Evolutionary conservation across 1,139 yeast species (phyloP), one percentile per base, ranked within the genome.

Genomic region (Magnusiomyces ingens): DNA sequence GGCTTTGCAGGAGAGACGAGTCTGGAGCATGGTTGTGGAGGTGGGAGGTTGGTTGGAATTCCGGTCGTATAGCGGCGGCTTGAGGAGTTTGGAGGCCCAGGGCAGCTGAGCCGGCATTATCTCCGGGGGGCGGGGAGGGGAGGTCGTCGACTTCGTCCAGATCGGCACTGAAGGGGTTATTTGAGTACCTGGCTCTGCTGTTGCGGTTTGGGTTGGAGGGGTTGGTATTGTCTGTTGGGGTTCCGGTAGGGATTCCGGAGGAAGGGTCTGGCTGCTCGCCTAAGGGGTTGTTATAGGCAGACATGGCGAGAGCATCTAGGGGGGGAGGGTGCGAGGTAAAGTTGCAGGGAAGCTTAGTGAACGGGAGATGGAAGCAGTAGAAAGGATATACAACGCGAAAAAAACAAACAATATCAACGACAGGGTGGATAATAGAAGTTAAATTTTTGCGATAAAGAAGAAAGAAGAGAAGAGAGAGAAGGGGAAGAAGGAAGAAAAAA

Each of bases 91-190:
- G 21, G 45, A 29, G 37, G 50, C 32, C 32, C 4, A 26, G 4
- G 32, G 32, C 8, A 26, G 4, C 32, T 5, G 4, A 5, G 32
- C 8, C 8, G 8, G 32, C 8, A 26, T 26, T 26, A 26, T 26
- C 32, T 26, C 32, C 32, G 4, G 32, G 8, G 8, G 32, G 32
- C 8, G 32, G 32, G 4, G 32, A 26, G 32, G 32, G 32, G 8
- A 26, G 32, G 8, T 26, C 32, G 8, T 26, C 32, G 32, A 26
- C 32, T 26, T 26, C 32, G 32, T 26, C 32, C 8, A 26, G 32
- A 8, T 26, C 32, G 32, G 32, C 32, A 19, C 47, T 49, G 45
- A 53, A 53, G 21, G 56, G 56, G 40, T 53, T 53, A 15, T 53
- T 53, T 1, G 54, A 51, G 44, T 40, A 17, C 18, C 13, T 15